phyloP scores from a whole-genome alignment of 2,329 filamentous ascomycete genomes.

The Juglanconis sp. region DNA sequence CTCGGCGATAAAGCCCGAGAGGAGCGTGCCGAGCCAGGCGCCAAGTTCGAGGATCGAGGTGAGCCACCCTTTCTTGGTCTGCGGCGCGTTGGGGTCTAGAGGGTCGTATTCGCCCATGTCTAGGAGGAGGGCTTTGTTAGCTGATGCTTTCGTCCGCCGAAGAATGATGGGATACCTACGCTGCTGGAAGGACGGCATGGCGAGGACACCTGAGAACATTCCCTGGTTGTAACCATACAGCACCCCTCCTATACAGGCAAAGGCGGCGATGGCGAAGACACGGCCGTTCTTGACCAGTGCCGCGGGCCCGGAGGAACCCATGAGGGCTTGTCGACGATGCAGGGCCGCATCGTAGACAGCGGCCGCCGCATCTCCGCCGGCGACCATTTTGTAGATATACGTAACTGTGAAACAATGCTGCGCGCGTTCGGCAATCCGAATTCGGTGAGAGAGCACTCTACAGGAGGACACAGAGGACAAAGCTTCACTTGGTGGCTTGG shows the following conservation, averaged over 20 bases:
- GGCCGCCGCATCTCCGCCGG: constrained; percentile 31
- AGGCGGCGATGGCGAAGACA: constrained; percentile 58
- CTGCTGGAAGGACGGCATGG: constrained; percentile 51
- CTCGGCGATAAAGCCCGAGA: constrained; percentile 71
- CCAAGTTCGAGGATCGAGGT: constrained; percentile 71
- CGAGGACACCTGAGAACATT: constrained; percentile 68
- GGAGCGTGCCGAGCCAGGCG: constrained; percentile 71
- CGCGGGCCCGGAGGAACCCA: constrained; percentile 48
- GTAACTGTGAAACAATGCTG: neutral
- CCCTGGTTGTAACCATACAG: constrained; percentile 74
- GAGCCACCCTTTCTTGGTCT: constrained; percentile 57
- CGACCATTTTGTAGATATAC: constrained; percentile 33
- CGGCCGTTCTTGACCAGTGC: constrained; percentile 58
- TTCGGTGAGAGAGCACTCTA: neutral
- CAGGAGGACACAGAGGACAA: neutral
- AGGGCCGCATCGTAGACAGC: constrained; percentile 51
- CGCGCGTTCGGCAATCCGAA: neutral
- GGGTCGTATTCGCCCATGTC: constrained; percentile 56
- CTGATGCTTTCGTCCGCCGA: neutral
- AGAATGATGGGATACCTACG: constrained; percentile 35
- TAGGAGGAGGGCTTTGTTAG: constrained; percentile 20
- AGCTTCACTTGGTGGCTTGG: neutral
- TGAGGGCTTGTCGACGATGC: constrained; percentile 48
- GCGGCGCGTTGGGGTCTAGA: constrained; percentile 39
- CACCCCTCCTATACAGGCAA: constrained; percentile 61